A percentile compares a stretch with the other conserved stretches of the same genome.
Conservation (phyloP, 805 yeast genomes). For the Saccharomyces eubayanus region DNA sequence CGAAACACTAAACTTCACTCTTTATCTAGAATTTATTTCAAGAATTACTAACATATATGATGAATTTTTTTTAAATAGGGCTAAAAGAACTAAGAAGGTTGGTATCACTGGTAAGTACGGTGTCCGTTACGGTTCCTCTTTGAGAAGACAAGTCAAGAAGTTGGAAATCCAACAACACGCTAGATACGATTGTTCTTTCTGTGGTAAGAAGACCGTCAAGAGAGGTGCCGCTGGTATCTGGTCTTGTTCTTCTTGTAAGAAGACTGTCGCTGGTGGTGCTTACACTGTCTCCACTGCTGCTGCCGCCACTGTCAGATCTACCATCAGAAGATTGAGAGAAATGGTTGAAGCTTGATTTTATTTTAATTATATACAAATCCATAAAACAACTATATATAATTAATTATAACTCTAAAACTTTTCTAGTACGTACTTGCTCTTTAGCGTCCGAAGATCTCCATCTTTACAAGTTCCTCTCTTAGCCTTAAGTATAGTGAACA, state of each 20-base stretch:
- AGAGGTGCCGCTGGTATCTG: constrained; percentile 97
- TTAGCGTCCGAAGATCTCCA: background rate
- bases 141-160: constrained; percentile 98
- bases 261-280: constrained; percentile 99
- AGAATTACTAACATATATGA: background rate
- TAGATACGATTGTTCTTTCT: constrained; percentile 95
- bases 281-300: constrained; percentile 97
- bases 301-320: constrained; percentile 98
- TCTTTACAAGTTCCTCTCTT: background rate
- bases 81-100: constrained; percentile 99
- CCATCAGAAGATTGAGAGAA: constrained; percentile 99
- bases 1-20: background rate
- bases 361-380: background rate
- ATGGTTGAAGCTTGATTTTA: constrained; percentile 84
- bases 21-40: background rate
- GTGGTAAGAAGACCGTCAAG: constrained; percentile 95
- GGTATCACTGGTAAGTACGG: constrained; percentile 99
- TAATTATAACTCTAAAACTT: background rate
- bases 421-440: background rate
- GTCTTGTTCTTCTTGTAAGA: constrained; percentile 85
- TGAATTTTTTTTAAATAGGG: constrained; percentile 42
- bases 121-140: constrained; percentile 99
- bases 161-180: constrained; percentile 97
- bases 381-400: background rate
- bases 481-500: background rate